Base-by-base conservation (phyloP, 2,329 filamentous ascomycete genomes). In the Daldinia sp. region DNA sequence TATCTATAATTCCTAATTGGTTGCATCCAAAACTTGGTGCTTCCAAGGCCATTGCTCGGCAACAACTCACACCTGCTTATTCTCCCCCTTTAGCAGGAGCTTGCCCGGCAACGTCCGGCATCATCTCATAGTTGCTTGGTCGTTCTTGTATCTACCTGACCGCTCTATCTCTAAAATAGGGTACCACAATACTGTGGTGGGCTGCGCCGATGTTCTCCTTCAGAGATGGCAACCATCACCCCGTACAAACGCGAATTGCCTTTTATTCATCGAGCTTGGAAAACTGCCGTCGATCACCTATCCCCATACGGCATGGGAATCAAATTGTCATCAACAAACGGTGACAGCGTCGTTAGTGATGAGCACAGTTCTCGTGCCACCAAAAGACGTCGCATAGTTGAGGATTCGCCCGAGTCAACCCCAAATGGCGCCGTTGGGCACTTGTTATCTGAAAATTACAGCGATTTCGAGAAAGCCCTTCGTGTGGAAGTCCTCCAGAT, bases 221-320 rank as follows among this genome's bases (percentile, higher is more conserved):
- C 72, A 73, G 72, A 73, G 76, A 86, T 86, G 83, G 81, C 81
- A 72, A 75, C 77, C 70, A 77, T 78, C 71, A 78, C 75, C 72
- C 77, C 78, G 66, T 81, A 77, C 71, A 78, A 79, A 75, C 80
- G 81, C 76, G 80, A 77, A 69, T 77, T 82, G 58, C 83, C 84
- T 63, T 86, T 83, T 74, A 80, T 86, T 62, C 82, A 84, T 68
- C 81, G 83, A 72, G 84, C 82, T 72, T 85, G 81, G 82, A 77
- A 81, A 65, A 79, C 77, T 64, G 79, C 79, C 48, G 75, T 83
- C 72, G 80, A 80, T 61, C 77, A 79, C 63, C 76, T 74, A 34
- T 68, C 72, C 23, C 63, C 76, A 68, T 79, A 82, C 70, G 71
- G 73, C 61, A 83, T 83, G 80, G 81, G 81, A 52, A 79, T 76